phyloP scores from a whole-genome alignment of 306 rosid genomes.

The Quillaja saponaria region DNA sequence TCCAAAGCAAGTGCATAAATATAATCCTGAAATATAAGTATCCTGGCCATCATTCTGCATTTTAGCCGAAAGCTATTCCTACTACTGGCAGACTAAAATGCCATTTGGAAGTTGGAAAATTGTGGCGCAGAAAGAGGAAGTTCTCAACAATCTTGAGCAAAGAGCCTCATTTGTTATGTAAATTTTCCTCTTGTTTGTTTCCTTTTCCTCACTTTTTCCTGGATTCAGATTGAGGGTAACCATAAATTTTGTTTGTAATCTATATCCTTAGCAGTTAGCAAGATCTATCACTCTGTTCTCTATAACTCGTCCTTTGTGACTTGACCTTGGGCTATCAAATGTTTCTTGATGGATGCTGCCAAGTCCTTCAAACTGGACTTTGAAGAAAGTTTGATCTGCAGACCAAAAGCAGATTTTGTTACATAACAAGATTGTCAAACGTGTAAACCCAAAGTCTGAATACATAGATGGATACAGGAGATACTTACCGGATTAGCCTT shows the following conservation, averaged over 20 bases:
- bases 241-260: neutral
- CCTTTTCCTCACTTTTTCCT: neutral
- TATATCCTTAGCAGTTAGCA: neutral
- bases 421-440: neutral
- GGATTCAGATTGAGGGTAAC: neutral
- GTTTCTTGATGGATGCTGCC: conserved; percentile 68
- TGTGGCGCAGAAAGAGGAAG: too few species aligned
- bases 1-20: too few species aligned
- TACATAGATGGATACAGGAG: neutral
- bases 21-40: too few species aligned
- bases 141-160: too few species aligned
- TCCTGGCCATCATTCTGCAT: too few species aligned
- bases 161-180: too few species aligned
- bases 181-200: too few species aligned
- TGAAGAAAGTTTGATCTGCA: conserved; percentile 76
- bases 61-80: too few species aligned
- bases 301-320: conserved; percentile 71
- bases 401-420: conserved; percentile 8
- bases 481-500: conserved; percentile 76
- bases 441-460: conserved; percentile 3
- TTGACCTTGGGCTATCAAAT: conserved; percentile 52
- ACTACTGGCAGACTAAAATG: too few species aligned
- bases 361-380: conserved; percentile 82
- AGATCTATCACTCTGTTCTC: conserved; percentile 22
- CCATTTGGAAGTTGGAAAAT: too few species aligned